Base-by-base conservation (phyloP, 768 basidiomycete genomes). In the Boletus rufocinnamomeus region DNA sequence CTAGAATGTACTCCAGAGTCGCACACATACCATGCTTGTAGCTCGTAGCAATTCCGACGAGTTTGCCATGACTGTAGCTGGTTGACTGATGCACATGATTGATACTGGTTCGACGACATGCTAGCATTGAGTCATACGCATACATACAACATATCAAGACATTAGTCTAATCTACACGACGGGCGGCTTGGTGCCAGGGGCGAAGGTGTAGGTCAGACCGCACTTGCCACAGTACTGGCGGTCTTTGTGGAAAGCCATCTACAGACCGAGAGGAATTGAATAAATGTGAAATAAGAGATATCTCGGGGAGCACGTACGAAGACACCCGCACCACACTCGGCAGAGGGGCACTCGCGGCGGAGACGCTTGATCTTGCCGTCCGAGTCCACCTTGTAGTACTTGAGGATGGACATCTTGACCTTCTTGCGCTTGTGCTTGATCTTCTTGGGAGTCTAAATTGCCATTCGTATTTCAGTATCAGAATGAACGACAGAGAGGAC, bases 351-450 rank as follows among this genome's bases (percentile, higher is more conserved):
- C 76, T 98, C 96, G 67, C 97, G 93, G 72, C 96, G 87, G 61
- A 99, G 87, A 74, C 97, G 94, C 85, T 97, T 97, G 84, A 98
- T 95, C 81, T 97, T 98, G 76, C 96, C 97, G 69, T 98, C 96
- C 47, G 95, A 95, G 80, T 98, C 96, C 68, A 99, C 95, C 82
- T 97, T 96, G 84, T 98, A 99, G 85, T 97, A 99, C 81, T 98
- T 98, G 77, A 99, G 83, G 80, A 98, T 97, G 72, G 95, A 81
- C 94, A 99, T 98, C 89, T 98, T 98, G 83, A 96, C 93, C 84
- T 98, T 97, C 86, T 98, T 98, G 78, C 91, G 89, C 87, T 97
- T 97, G 84, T 96, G 95, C 89, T 97, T 98, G 86, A 97, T 87
- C 85, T 98, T 98, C 86, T 96, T 97, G 77, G 94, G 95, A 71